phyloP scores from a whole-genome alignment of 2,329 filamentous ascomycete genomes.

The Curvularia sp. region DNA sequence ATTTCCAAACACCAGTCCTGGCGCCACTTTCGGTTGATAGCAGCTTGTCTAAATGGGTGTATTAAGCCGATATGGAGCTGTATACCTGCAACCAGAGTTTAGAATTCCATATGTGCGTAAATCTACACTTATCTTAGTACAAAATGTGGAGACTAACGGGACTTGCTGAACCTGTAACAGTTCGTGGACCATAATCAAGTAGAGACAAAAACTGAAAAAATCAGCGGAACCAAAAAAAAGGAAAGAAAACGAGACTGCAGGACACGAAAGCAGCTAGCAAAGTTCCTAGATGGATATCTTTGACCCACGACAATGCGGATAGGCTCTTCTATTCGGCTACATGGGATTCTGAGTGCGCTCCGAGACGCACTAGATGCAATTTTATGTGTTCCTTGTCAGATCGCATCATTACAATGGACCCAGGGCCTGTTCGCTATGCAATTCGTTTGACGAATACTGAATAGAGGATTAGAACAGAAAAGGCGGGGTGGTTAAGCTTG shows the following conservation, averaged over 20 bases:
- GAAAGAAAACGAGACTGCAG: not conserved
- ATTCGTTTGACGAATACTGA: not conserved
- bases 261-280: not conserved
- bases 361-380: not conserved
- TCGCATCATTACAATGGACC: slow-evolving; percentile 1
- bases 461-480: slow-evolving; percentile 2
- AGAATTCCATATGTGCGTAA: not conserved
- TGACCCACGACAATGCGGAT: too few relatives aligned
- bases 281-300: too few relatives aligned
- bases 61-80: not conserved
- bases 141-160: not conserved
- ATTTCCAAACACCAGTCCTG: not conserved
- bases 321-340: not conserved
- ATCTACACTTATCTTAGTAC: not conserved
- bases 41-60: not conserved
- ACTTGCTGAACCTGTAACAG: not conserved
- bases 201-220: not conserved
- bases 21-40: not conserved
- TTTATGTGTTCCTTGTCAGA: not conserved
- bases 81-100: not conserved
- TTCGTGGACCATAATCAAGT: not conserved
- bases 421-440: slow-evolving; percentile 9
- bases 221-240: not conserved
- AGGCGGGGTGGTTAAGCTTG: slow-evolving; percentile 15
- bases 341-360: not conserved